phyloP scores from a whole-genome alignment of 768 basidiomycete genomes.

The Pleurotus giganteus region DNA sequence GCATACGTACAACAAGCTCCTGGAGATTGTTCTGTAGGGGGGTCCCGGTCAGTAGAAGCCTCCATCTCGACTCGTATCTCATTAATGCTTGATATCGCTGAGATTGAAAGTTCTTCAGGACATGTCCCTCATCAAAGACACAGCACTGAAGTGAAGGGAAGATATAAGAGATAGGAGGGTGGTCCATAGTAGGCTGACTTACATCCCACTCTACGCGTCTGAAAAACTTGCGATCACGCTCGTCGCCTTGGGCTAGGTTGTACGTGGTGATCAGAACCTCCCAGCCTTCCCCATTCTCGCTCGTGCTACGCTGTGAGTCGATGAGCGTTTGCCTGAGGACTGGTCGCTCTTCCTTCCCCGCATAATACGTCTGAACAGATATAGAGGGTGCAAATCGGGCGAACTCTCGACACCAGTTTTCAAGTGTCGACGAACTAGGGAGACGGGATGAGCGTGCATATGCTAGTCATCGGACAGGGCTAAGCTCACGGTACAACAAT shows the following conservation, averaged over 20 bases:
- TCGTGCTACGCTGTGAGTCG: slow-evolving; percentile 51
- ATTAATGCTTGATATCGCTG: slow-evolving; percentile 90
- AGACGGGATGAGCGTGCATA: slow-evolving; percentile 8
- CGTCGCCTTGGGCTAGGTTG: slow-evolving; percentile 87
- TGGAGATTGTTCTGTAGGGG: slow-evolving; percentile 92
- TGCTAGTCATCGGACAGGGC: neutral
- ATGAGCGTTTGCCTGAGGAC: slow-evolving; percentile 69
- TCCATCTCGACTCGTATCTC: slow-evolving; percentile 84
- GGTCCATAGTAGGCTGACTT: slow-evolving; percentile 31
- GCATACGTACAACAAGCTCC: slow-evolving; percentile 75
- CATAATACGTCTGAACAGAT: slow-evolving; percentile 89
- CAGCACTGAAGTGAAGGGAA: slow-evolving; percentile 58
- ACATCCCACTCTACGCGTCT: slow-evolving; percentile 91
- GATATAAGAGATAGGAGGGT: neutral
- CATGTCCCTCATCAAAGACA: slow-evolving; percentile 96
- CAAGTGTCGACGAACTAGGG: slow-evolving; percentile 85
- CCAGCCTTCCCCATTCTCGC: slow-evolving; percentile 61
- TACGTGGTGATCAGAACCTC: slow-evolving; percentile 97
- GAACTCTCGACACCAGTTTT: slow-evolving; percentile 99
- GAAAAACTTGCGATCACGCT: slow-evolving; percentile 92
- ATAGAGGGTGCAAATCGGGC: slow-evolving; percentile 85
- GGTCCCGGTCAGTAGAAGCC: slow-evolving; percentile 91
- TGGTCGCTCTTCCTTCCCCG: slow-evolving; percentile 82
- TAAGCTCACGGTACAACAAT: slow-evolving; percentile 88
- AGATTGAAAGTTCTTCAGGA: slow-evolving; percentile 97